A percentile compares a stretch with the other conserved stretches of the same genome.
These are phyloP conservation scores for Paracoccidioides brasiliensis DNA, from an alignment of 2,329 filamentous ascomycete genomes.

Conservation along the genomic window DNA sequence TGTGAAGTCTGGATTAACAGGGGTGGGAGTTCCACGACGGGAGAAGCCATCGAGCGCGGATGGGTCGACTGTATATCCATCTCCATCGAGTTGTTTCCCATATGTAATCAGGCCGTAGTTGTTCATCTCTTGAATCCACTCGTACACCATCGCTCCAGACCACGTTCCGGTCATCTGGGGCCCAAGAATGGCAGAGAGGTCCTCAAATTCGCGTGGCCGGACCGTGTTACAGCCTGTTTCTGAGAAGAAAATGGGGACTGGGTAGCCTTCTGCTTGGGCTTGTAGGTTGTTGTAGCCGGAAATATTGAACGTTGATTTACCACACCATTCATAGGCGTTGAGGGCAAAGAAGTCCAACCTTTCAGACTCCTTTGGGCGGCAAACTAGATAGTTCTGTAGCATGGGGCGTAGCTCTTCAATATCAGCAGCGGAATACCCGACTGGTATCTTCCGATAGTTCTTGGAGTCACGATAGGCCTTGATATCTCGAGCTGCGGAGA, in stretches of 20 bases:
- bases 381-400: slow-evolving; percentile 64
- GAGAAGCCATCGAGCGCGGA: slow-evolving; percentile 52
- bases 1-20: slow-evolving; percentile 60
- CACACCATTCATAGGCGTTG: slow-evolving; percentile 77
- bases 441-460: slow-evolving; percentile 65
- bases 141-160: slow-evolving; percentile 74
- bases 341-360: slow-evolving; percentile 72
- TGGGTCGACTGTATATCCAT: slow-evolving; percentile 36
- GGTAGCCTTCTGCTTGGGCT: slow-evolving; percentile 53
- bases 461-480: slow-evolving; percentile 67
- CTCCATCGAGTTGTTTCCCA: slow-evolving; percentile 41
- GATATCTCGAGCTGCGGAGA: slow-evolving; percentile 67
- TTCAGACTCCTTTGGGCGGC: slow-evolving; percentile 53
- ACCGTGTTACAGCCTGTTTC: slow-evolving; percentile 68
- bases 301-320: slow-evolving; percentile 39
- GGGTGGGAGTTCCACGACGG: slow-evolving; percentile 59
- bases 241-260: slow-evolving; percentile 79
- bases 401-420: slow-evolving; percentile 56
- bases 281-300: slow-evolving; percentile 62
- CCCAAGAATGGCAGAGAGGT: slow-evolving; percentile 68
- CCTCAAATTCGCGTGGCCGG: slow-evolving; percentile 32
- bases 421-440: slow-evolving; percentile 80
- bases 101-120: slow-evolving; percentile 72
- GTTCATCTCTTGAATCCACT: slow-evolving; percentile 79
- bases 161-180: slow-evolving; percentile 54